Conservation (phyloP, 352 stramenopile species). For the Phytophthora europaea region DNA sequence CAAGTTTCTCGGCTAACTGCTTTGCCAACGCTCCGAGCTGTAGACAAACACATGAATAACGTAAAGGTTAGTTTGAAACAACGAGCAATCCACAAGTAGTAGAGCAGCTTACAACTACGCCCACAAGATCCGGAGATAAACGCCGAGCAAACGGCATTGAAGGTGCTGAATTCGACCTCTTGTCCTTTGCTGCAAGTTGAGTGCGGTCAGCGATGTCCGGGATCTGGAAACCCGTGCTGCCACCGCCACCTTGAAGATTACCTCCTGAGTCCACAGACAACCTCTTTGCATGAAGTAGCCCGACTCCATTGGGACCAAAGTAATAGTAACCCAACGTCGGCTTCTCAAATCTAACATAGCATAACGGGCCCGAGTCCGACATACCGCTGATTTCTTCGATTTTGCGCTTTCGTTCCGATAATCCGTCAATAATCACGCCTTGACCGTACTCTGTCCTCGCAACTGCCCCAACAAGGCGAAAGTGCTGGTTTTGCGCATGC, state of each 20-base stretch:
- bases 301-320: constrained; percentile 68
- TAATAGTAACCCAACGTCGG: constrained; percentile 76
- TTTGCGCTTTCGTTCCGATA: constrained; percentile 44
- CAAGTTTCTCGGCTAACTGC: constrained; percentile 98
- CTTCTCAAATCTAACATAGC: constrained; percentile 73
- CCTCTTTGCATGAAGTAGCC: constrained; percentile 53
- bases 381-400: constrained; percentile 26
- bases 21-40: constrained; percentile 92
- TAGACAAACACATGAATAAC: constrained; percentile 8
- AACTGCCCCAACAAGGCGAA: constrained; percentile 42
- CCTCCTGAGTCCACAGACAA: constrained; percentile 19
- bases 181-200: constrained; percentile 13
- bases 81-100: background rate
- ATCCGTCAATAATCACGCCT: constrained; percentile 52
- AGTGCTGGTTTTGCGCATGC: constrained; percentile 42
- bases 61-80: constrained; percentile 26
- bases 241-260: background rate
- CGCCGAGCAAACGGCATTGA: constrained; percentile 47
- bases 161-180: background rate
- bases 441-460: constrained; percentile 53
- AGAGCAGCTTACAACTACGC: constrained; percentile 45
- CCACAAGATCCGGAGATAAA: constrained; percentile 53
- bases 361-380: constrained; percentile 44
- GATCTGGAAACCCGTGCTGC: constrained; percentile 26
- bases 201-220: constrained; percentile 38